Evolutionary conservation across 352 stramenopile genomes (phyloP), one percentile per base, ranked within the genome.

Genomic region (Globisporangium perplexum): DNA sequence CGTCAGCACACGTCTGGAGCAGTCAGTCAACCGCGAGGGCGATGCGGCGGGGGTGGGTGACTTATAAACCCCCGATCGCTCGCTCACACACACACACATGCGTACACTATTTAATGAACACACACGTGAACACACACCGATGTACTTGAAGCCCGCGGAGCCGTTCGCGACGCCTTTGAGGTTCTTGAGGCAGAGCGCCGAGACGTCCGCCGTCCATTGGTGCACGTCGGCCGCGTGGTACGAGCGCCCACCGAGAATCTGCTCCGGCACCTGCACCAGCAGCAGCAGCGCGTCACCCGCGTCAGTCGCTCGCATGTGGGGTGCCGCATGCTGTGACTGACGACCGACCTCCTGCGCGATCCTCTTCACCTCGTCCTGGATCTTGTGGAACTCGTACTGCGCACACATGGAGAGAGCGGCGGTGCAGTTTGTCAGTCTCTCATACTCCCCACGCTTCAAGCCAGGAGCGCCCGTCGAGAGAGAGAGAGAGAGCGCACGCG

Each of bases 111-210:
- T 44, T 53, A 59, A 59, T 59, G 15, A 57, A 31, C 36, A 20
- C 26, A 39, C 17, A 7, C 22, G 31, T 15, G 8, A 24, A 23
- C 11, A 30, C 20, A 57, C 50, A 93, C 83, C 83, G 22, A 95
- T 89, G 62, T 91, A 93, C 60, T 95, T 95, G 75, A 95, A 95
- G 47, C 85, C 85, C 14, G 83, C 85, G 2, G 82, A 88, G 53
- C 85, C 82, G 50, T 90, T 88, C 30, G 83, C 83, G 43, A 95
- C 80, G 50, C 68, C 63, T 62, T 93, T 93, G 60, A 95, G 81
- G 53, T 82, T 70, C 59, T 95, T 92, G 20, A 95, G 63, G 50
- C 81, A 93, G 53, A 77, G 68, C 30, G 74, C 71, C 55, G 85
- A 88, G 57, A 93, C 90, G 47, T 90, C 77, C 3, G 65, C 65